Base-by-base conservation (phyloP, 495 filamentous ascomycete genomes). In the Hypoxylon intermedium region DNA sequence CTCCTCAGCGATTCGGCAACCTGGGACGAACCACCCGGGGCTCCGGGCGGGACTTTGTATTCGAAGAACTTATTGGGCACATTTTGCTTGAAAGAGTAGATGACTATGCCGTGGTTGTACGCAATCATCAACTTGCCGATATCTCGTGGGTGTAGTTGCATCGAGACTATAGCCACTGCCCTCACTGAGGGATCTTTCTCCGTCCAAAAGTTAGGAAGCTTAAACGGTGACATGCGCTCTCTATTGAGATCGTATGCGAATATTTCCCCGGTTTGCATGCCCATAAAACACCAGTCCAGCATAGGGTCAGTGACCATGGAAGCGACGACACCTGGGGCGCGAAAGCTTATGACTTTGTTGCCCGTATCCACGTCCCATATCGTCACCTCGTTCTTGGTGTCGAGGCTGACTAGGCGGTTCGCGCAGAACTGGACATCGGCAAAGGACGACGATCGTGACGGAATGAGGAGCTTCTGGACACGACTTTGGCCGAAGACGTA, bases 61-160 rank as follows among this genome's bases (percentile, higher is more conserved):
- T 92, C 80, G 63, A 96, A 91, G 68, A 83, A 93, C 63, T 88
- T 89, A 38, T 85, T 77, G 0, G 89, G 78, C 49, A 86, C 76
- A 52, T 91, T 90, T 71, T 94, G 86, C 75, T 98, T 97, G 81
- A 98, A 95, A 2, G 89, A 89, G 67, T 92, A 98, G 28, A 93
- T 84, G 21, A 91, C 91, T 3, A 90, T 91, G 16, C 94, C 95
- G 49, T 92, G 85, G 1, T 82, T 81, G 68, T 98, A 98, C 7
- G 88, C 92, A 46, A 98, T 89, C 57, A 98, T 65, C 16, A 98
- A 77, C 65, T 87, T 89, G n/a, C 94, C 94, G 65, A 97, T 90
- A 72, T 98, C 93, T 58, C 92, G 83, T 2, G 95, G 92, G 60
- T 97, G 94, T 49, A 97, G 80, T 49, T 89, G 82, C 62, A 98